Conservation (phyloP, 2,329 filamentous ascomycete genomes). For the Plenodomus lindquistii region DNA sequence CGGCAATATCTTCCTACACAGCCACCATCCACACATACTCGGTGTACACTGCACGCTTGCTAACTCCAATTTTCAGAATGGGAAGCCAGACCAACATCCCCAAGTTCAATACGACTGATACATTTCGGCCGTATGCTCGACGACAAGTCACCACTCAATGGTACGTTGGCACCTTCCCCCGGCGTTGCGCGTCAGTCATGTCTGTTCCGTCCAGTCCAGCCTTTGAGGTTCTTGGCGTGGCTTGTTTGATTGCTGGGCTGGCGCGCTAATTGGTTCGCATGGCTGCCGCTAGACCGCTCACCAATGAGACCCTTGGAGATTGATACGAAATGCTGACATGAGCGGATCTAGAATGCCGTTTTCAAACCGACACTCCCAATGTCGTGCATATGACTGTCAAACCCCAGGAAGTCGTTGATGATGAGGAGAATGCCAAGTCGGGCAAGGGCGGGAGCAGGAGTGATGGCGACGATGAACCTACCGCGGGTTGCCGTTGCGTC, state of each 20-base stretch:
- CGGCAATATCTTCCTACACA: constrained; percentile 3
- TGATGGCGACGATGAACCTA: constrained; percentile 59
- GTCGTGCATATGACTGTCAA: constrained; percentile 95
- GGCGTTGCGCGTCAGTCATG: constrained; percentile 7
- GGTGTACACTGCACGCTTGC: constrained; percentile 6
- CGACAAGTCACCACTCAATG: constrained; percentile 82
- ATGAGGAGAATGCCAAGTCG: constrained; percentile 75
- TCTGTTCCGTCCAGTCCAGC: neutral
- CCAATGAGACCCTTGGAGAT: too few relatives aligned
- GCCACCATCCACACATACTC: constrained; percentile 10
- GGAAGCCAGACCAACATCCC: constrained; percentile 83
- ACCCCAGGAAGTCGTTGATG: constrained; percentile 79
- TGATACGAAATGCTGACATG: constrained; percentile 3
- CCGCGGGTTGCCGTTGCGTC: constrained; percentile 66
- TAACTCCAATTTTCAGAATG: constrained; percentile 62
- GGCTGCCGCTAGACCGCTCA: too few relatives aligned
- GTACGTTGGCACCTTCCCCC: constrained; percentile 59
- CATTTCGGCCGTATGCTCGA: constrained; percentile 89
- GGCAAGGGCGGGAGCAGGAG: constrained; percentile 58
- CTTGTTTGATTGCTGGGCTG: constrained; percentile 21
- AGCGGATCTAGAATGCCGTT: constrained; percentile 71
- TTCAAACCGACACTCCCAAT: constrained; percentile 74
- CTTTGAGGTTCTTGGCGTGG: constrained; percentile 20
- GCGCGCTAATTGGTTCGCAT: constrained; percentile 11
- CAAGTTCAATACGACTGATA: constrained; percentile 87